Base-by-base conservation (phyloP, 1,284 basidiomycete species). In the Veloporphyrellus conicus region DNA sequence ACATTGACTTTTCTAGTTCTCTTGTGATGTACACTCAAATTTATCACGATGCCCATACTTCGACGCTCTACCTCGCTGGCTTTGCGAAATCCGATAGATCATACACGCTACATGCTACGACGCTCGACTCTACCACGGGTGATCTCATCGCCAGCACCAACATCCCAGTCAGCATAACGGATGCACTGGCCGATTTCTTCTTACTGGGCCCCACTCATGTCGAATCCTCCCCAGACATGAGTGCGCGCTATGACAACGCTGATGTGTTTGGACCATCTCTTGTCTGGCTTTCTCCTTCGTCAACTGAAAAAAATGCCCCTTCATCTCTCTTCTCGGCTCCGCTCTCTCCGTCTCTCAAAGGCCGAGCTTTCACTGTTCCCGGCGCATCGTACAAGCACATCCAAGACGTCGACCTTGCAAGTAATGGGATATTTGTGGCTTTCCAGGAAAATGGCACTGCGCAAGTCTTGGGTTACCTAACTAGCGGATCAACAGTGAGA, bases 1-100 rank as follows among this genome's bases (percentile, higher is more conserved):
- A 54, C 28, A 5, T 5, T 33, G 9, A 31, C 16, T 12, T 31
- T 6, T n/a, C 20, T 43, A 87, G 85, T n/a, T 82, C 81, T 1
- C 73, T 81, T 6, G 74, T 82, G 6, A 69, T 84, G 14, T 82
- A 85, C 66, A 80, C 83, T 9, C 76, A 81, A 48, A 58, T 93
- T 22, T 62, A 81, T 11, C 55, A 74, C 0, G 79, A 81, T 2
- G 64, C 70, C 4, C 66, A 70, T 3, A 70, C 79, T 0, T 64
- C 59, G 16, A 64, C 59, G 3, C 39, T 90, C 22, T 90, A 87
- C 59, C 71, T 80, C n/a, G 64, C 89, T 18, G 88, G 87, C 1
- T 69, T 89, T 23, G 72, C 81, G 2, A 84, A 82, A 54, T 81
- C 81, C 0, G 68, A 79, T 49, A 68, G 74, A 1, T 78, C 81